Base-by-base conservation (phyloP, 1,284 basidiomycete genomes). In the Phaffia rhodozyma region DNA sequence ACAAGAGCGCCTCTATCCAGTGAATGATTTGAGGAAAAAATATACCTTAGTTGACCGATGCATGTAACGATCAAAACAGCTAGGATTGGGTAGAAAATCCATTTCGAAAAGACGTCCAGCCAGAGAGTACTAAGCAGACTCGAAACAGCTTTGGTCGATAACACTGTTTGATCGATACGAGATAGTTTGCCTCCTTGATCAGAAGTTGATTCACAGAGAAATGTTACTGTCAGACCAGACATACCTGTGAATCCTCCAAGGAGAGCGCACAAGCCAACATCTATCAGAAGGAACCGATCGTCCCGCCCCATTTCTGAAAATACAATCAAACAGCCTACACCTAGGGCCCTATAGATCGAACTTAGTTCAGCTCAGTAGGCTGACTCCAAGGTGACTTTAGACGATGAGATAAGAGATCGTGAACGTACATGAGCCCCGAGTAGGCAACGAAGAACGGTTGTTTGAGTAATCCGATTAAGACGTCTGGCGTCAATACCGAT, bases 401-500 rank as follows among this genome's bases (percentile, higher is more conserved):
- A 32, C 11, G 32, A 38, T 2, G 51, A 7, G 3, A 21, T 11
- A 20, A 23, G 5, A 59, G 5, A 29, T 1, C n/a, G 49, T 3
- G 50, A 21, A 48, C 62, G 52, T 54, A 64, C 58, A 58, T 47
- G 50, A 86, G 70, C 48, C 78, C 75, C 1, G 87, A 80, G 76
- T 91, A 93, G 16, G 85, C 76, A 49, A 91, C 74, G 74, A 94
- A 96, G 1, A 84, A 77, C 2, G 80, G 79, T 66, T 85, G 84
- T 0, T 76, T 79, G 59, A 94, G 82, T 1, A 91, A 90, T 7
- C 74, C 70, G 20, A 91, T 71, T 21, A 94, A 79, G n/a, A 80
- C 81, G 29, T 82, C 79, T 0, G 86, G 85, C 65, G 86, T 82
- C 23, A 79, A 72, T 75, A 79, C 69, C 11, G 55, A 5, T 38